Evolutionary conservation across 306 rosid species (phyloP), one percentile per base, ranked within the genome.

Genomic region (Spatholobus suberectus): DNA sequence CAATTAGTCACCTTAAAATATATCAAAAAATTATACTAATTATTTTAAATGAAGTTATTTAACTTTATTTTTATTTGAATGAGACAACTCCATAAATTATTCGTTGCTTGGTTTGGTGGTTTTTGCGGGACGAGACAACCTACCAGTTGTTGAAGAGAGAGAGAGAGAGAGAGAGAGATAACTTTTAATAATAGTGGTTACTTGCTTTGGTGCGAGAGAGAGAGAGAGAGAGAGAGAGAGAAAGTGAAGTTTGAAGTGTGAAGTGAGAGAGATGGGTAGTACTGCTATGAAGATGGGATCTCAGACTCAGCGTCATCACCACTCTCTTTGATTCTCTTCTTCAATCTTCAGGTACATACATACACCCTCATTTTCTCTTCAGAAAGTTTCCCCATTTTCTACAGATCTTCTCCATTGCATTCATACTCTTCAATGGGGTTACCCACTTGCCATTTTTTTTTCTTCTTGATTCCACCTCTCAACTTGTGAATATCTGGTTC

Each of bases 141-240:
- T 81, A 93, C 98, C 97, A 89, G 97, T 87, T 86, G 97, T 95
- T 93, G 97, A 34, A 84, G 91, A 71, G 70, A 85, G 89, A 68
- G 73, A 66, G 91, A 71, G 67, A 85, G 89, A 68, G 73, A 66
- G 65, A 77, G 47, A 27, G 67, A 17, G 11, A 12, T 62, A 67
- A 37, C 47, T 70, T 80, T 70, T 58, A 70, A 20, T 51, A 46
- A 47, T 26, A 54, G 75, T 67, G 76, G 76, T 78, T 67, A 68
- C 65, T 52, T 20, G 29, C 63, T 57, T 57, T 21, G 29, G 18
- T 57, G 68, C 3, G 9, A 41, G 47, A 41, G 14, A 41, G 47
- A 41, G 47, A 76, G 82, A 67, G 66, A 85, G 49, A 75, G 29
- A 82, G 38, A 66, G 10, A 75, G 32, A 83, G 82, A 49, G 59